Conservation (phyloP, 2,329 filamentous ascomycete species). For the Fusarium sp. region DNA sequence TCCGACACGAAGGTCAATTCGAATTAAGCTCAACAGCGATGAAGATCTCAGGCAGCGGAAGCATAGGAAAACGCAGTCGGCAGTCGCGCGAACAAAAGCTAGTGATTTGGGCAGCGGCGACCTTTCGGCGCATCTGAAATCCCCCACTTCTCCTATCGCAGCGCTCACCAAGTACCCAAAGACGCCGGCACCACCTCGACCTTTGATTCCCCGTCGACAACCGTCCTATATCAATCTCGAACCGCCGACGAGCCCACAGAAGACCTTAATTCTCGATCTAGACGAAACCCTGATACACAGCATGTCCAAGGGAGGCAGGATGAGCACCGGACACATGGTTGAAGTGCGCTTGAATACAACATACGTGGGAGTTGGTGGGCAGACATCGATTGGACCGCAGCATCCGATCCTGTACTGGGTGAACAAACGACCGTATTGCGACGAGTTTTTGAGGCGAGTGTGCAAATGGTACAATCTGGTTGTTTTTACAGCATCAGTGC, state of each 20-base stretch:
- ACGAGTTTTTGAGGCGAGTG: conserved; percentile 92
- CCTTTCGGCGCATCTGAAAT: conserved; percentile 87
- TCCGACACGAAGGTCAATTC: conserved; percentile 81
- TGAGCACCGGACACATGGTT: conserved; percentile 98
- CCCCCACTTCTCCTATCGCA: conserved; percentile 85
- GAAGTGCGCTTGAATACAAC: conserved; percentile 90
- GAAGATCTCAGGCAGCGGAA: conserved; percentile 80
- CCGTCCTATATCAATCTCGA: conserved; percentile 83
- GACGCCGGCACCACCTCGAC: conserved; percentile 87
- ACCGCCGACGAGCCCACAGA: conserved; percentile 73
- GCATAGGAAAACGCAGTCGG: conserved; percentile 70
- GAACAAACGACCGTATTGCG: conserved; percentile 96
- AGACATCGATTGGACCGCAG: conserved; percentile 74
- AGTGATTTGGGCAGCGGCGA: conserved; percentile 58
- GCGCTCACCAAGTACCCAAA: conserved; percentile 90
- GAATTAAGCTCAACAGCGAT: conserved; percentile 90
- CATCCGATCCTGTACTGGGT: conserved; percentile 99
- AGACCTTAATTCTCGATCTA: conserved; percentile 94
- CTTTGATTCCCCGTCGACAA: conserved; percentile 88
- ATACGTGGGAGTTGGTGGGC: conserved; percentile 74
- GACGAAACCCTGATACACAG: conserved; percentile 99
- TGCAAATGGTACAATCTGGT: conserved; percentile 99
- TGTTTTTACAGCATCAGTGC: conserved; percentile 95
- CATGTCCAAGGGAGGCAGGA: conserved; percentile 94
- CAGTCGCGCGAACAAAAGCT: conserved; percentile 58